Evolutionary conservation across 2,329 filamentous ascomycete species (phyloP), one percentile per base, ranked within the genome.

Genomic region (Penicillium frequentans): DNA sequence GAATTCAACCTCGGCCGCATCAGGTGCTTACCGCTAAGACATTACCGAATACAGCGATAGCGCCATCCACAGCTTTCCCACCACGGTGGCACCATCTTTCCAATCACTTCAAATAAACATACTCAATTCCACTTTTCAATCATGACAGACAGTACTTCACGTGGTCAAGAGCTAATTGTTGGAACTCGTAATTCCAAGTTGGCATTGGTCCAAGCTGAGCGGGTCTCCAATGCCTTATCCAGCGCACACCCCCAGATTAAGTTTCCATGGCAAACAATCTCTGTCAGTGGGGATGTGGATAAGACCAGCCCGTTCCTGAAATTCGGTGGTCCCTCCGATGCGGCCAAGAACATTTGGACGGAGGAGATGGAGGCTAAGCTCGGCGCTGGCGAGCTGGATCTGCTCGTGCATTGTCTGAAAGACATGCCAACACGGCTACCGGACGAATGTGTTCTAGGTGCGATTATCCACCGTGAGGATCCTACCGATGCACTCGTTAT

Each of bases 341-440:
- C 57, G 13, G 60, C 54, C 3, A 64, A 63, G 26, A 63, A 58
- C 26, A 57, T 64, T 19, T 97, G 93, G 93, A 96, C 93, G 7
- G 85, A 89, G 61, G 92, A 96, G 77, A 81, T 97, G 47, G 93
- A 97, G 76, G 87, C 85, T 9, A 81, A 85, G 69, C 81, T 96
- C 39, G 77, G 85, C 46, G 81, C 84, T 35, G 81, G 83, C 56
- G 81, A 89, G 64, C 73, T 96, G 60, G 90, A 96, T 76, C 74
- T 93, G 49, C 86, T 96, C 58, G 89, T 96, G 65, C 92, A 97
- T 78, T 90, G 86, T 64, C 80, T 96, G 73, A 97, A 97, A 81
- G 93, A 96, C 76, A 96, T 96, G 89, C 92, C 93, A 21, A 97
- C 93, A 0, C 82, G 84, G 52, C 80, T 96, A n/a, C 92, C 92